Base-by-base conservation (phyloP, 2,329 filamentous ascomycete species). In the Nemania bipapillata region DNA sequence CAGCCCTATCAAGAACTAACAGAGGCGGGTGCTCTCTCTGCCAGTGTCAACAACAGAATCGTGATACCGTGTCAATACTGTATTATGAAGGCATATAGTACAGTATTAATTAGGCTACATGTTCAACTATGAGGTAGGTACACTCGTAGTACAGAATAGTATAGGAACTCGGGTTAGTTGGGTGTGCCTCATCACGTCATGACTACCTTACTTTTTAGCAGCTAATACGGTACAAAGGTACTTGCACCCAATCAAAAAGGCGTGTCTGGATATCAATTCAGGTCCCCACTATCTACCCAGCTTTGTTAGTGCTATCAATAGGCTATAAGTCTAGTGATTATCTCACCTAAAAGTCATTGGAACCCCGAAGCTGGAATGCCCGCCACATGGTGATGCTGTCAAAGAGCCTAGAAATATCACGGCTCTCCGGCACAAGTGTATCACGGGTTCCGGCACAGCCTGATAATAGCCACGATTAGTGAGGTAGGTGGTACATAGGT, bases 371-470 rank as follows among this genome's bases (percentile, higher is more conserved):
- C 30, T 37, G 5, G 26, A 54, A 20, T n/a, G 15, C 40, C 17
- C 7, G 12, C 17, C 55, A 8, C n/a, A 15, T 35, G 28, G 12
- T 11, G 32, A 49, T 40, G 54, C 37, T 5, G 26, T 20, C 4
- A 50, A 30, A 28, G 24, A 40, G 40, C 17, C 17, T 42, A 28
- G 40, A 42, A 40, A 1, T 47, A 62, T 62, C 53, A 37, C 64
- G 55, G 70, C 60, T 70, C 30, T 65, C 40, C 56, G 68, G 63
- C 65, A 65, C 60, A 52, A 45, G 17, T 4, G 26, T 37, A 37
- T 57, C 47, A 47, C 64, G 64, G 55, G 56, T 65, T 56, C 55
- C 61, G 65, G 65, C 65, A 68, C 55, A 64, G 40, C 52, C 17
- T n/a, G n/a, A 32, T 45, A 32, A 35, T 35, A 59, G 62, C 45